Evolutionary conservation across 345 rosid species (phyloP).

Genomic region (Populus pruinosa): DNA sequence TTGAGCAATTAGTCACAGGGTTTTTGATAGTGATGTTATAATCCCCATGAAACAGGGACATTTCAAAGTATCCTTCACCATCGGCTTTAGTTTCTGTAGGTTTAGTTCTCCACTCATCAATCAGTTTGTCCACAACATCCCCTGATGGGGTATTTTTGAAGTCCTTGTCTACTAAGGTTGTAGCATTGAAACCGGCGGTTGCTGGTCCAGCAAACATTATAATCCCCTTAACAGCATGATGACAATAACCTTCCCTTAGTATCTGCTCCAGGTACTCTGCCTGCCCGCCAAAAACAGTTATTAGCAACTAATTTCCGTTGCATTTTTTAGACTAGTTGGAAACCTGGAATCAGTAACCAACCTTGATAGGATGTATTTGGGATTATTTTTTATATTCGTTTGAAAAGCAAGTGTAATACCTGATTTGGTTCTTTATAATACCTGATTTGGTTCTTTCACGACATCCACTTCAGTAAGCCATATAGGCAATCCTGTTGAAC

Average conservation of each 20-base stretch:
- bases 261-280: slow-evolving; percentile 55
- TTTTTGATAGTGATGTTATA: slow-evolving; percentile 38
- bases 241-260: slow-evolving; percentile 61
- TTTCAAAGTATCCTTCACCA: slow-evolving; percentile 28
- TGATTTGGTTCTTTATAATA: slow-evolving; percentile 34
- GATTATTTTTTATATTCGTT: too few species aligned
- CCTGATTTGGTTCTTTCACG: slow-evolving; percentile 45
- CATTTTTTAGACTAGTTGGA: background rate
- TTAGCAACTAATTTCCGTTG: background rate
- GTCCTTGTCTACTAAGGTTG: slow-evolving; percentile 42
- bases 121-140: slow-evolving; percentile 60
- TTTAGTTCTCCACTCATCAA: slow-evolving; percentile 48
- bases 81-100: slow-evolving; percentile 7
- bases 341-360: background rate
- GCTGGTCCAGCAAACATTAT: slow-evolving; percentile 63
- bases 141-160: slow-evolving; percentile 51
- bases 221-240: slow-evolving; percentile 67
- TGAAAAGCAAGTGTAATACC: slow-evolving; percentile 17
- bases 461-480: slow-evolving; percentile 84
- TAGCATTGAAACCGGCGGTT: slow-evolving; percentile 45
- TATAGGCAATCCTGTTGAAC: slow-evolving; percentile 54
- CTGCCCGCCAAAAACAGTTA: slow-evolving; percentile 16
- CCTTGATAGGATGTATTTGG: too few species aligned
- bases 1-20: slow-evolving; percentile 30
- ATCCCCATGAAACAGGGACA: slow-evolving; percentile 55